These are phyloP conservation scores for Artemisia argyi DNA, from an alignment of 129 eudicot genomes.

Conservation along the genomic window DNA sequence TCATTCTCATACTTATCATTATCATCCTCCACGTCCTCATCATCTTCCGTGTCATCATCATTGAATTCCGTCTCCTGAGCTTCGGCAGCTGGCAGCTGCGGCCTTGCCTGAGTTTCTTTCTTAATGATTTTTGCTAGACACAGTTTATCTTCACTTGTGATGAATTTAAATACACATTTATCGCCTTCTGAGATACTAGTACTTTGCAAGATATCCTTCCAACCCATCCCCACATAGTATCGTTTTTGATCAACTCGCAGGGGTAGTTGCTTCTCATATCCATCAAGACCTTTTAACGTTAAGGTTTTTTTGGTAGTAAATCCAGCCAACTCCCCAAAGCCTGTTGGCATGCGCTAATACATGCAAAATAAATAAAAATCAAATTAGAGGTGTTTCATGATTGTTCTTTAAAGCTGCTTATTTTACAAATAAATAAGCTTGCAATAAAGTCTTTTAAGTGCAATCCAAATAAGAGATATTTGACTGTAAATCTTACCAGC, in stretches of 20 bases:
- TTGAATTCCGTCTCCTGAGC: too few species aligned
- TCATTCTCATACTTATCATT: too few species aligned
- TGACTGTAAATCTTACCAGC: too few species aligned
- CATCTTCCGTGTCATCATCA: too few species aligned
- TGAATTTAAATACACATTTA: slow-evolving; percentile 18
- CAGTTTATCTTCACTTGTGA: slow-evolving; percentile 17
- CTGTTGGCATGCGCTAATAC: slow-evolving; percentile 14
- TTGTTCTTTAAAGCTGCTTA: too few species aligned
- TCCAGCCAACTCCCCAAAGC: slow-evolving; percentile 13
- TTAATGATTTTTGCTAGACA: slow-evolving; percentile 9
- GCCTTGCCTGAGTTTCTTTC: neutral
- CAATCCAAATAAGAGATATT: neutral
- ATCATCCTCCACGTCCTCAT: too few species aligned
- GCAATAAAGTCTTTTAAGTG: too few species aligned
- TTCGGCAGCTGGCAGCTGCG: too few species aligned
- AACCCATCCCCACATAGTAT: slow-evolving; percentile 4
- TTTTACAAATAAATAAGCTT: too few species aligned
- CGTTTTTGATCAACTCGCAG: neutral
- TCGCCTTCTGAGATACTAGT: slow-evolving; percentile 16
- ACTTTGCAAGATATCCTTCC: neutral
- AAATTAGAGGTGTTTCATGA: neutral
- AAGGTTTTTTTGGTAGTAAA: neutral
- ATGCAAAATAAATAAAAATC: neutral
- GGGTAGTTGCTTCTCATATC: slow-evolving; percentile 3
- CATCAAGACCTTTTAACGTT: slow-evolving; percentile 19